Conservation (phyloP, 1,284 basidiomycete genomes). For the Ceratobasidium theobromae region DNA sequence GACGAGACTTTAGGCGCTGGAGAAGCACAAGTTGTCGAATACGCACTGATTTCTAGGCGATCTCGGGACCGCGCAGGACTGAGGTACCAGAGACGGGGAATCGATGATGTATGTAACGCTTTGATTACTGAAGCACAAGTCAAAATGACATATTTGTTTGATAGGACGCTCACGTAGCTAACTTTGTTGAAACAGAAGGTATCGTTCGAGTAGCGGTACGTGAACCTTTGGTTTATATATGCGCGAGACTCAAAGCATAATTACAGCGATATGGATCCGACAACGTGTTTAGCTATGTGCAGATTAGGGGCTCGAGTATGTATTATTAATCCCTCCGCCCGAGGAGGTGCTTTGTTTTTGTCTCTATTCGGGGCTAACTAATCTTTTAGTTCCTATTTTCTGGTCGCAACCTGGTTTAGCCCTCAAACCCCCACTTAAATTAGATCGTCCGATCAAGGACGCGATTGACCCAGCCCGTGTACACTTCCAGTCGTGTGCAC, state of each 20-base stretch:
- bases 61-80: constrained; percentile 53
- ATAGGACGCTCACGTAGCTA: constrained; percentile 51
- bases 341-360: neutral
- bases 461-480: neutral
- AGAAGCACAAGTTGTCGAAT: constrained; percentile 40
- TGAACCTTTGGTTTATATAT: constrained; percentile 26
- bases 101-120: constrained; percentile 44
- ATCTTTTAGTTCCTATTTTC: constrained; percentile 71
- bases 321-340: constrained; percentile 29
- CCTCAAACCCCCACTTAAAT: constrained; percentile 83
- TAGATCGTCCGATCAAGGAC: constrained; percentile 61
- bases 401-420: constrained; percentile 85
- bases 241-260: neutral
- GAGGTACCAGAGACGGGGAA: constrained; percentile 53
- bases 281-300: constrained; percentile 85
- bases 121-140: neutral
- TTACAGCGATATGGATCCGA: constrained; percentile 53
- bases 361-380: neutral
- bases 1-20: neutral
- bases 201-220: constrained; percentile 74
- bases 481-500: constrained; percentile 24
- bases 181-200: constrained; percentile 58
- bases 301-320: constrained; percentile 85
- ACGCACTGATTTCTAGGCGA: constrained; percentile 51
- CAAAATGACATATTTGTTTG: neutral